Conservation (phyloP, 495 filamentous ascomycete species). For the Xylaria palmicola region DNA sequence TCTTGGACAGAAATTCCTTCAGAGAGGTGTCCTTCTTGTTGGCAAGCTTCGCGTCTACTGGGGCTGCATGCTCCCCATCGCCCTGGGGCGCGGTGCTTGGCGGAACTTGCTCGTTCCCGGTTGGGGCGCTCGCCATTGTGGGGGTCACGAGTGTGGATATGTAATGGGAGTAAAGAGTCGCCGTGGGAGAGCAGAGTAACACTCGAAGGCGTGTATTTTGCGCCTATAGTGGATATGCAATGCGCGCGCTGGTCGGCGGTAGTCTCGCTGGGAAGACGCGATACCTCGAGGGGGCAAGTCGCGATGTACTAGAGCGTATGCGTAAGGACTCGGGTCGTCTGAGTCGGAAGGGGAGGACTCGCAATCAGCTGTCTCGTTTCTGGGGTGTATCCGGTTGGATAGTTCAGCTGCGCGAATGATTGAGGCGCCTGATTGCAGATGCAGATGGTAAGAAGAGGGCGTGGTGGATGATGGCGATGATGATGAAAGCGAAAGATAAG, state of each 20-base stretch:
- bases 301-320: not conserved
- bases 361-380: too few relatives aligned
- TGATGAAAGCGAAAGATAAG: slow-evolving; percentile 9
- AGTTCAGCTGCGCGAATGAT: too few relatives aligned
- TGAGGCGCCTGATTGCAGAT: not conserved
- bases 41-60: slow-evolving; percentile 47
- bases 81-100: slow-evolving; percentile 25
- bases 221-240: not conserved
- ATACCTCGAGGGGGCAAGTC: not conserved
- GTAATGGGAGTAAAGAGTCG: not conserved
- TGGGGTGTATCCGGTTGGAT: too few relatives aligned
- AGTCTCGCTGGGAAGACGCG: not conserved
- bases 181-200: too few relatives aligned
- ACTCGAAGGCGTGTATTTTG: too few relatives aligned
- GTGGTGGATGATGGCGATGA: slow-evolving; percentile 12
- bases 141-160: not conserved
- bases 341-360: not conserved
- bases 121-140: slow-evolving; percentile 23
- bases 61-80: slow-evolving; percentile 17
- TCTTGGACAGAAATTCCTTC: slow-evolving; percentile 87
- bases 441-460: not conserved
- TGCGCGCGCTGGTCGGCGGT: not conserved
- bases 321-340: not conserved
- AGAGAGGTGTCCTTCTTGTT: slow-evolving; percentile 87
- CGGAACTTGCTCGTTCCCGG: slow-evolving; percentile 29